These are phyloP conservation scores for Botrytis deweyae DNA, from an alignment of 2,329 filamentous ascomycete genomes.

Conservation along the genomic window DNA sequence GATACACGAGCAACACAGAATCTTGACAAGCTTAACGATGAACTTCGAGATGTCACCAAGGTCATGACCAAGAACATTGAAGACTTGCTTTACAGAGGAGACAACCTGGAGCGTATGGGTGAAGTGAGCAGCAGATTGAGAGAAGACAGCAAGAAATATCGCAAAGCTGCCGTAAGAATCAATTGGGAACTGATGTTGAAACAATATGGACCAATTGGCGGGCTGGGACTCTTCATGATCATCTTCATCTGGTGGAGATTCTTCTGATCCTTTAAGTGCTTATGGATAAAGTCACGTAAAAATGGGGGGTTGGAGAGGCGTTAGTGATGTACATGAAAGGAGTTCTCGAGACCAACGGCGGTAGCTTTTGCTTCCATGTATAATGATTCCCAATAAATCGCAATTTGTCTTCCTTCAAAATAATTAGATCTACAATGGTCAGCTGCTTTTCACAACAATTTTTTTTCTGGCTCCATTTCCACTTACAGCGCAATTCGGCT, in stretches of 20 bases:
- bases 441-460: background rate
- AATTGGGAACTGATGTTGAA: constrained; percentile 97
- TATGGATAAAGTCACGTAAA: background rate
- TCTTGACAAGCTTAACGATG: constrained; percentile 92
- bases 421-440: background rate
- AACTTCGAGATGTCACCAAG: constrained; percentile 95
- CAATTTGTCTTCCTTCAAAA: background rate
- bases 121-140: constrained; percentile 84
- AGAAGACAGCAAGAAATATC: constrained; percentile 94
- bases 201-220: constrained; percentile 92
- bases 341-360: constrained; percentile 1
- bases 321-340: constrained; percentile 17
- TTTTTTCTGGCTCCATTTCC: background rate
- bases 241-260: constrained; percentile 92
- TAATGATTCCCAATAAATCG: constrained; percentile 24
- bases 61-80: constrained; percentile 99
- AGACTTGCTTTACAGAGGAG: constrained; percentile 90
- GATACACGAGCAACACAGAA: constrained; percentile 90
- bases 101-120: constrained; percentile 94
- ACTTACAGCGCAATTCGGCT: background rate
- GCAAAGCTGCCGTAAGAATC: constrained; percentile 86
- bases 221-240: constrained; percentile 76
- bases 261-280: constrained; percentile 56
- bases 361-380: constrained; percentile 16
- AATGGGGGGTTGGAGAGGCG: constrained; percentile 2